phyloP scores from a whole-genome alignment of 2,329 filamentous ascomycete genomes.

The Aspergillus bombycis region DNA sequence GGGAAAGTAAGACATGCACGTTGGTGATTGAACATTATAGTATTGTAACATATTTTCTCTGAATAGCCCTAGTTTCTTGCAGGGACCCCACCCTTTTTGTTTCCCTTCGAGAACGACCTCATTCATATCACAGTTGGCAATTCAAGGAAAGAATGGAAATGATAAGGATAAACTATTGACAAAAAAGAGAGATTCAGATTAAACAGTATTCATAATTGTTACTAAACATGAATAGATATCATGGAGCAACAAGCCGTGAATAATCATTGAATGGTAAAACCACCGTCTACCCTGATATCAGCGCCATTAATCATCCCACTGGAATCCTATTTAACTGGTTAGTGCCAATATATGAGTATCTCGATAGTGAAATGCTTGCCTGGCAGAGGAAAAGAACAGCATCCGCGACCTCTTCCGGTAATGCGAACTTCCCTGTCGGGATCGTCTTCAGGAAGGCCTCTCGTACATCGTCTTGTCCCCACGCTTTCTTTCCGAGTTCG shows the following conservation, averaged over 20 bases:
- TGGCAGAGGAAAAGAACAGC: slow-evolving; percentile 44
- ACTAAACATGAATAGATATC: too few relatives aligned
- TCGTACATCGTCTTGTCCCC: slow-evolving; percentile 40
- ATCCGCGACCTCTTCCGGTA: slow-evolving; percentile 45
- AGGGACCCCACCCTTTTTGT: too few relatives aligned
- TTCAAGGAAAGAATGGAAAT: too few relatives aligned
- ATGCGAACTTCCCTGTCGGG: slow-evolving; percentile 44
- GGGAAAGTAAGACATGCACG: too few relatives aligned
- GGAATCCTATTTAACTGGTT: slow-evolving; percentile 32
- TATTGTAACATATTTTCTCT: too few relatives aligned
- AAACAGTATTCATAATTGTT: too few relatives aligned
- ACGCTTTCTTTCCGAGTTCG: slow-evolving; percentile 48
- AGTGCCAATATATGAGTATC: neutral
- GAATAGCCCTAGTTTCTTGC: too few relatives aligned
- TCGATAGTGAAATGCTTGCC: slow-evolving; percentile 21
- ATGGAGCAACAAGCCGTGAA: neutral
- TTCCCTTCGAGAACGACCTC: too few relatives aligned
- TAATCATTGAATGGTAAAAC: slow-evolving; percentile 40
- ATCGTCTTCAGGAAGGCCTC: slow-evolving; percentile 42
- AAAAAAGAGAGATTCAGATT: too few relatives aligned
- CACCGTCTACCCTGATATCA: slow-evolving; percentile 45
- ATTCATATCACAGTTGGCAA: too few relatives aligned
- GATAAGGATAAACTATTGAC: too few relatives aligned
- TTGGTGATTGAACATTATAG: too few relatives aligned
- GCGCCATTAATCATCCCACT: slow-evolving; percentile 48